phyloP scores from a whole-genome alignment of 768 basidiomycete species.

The Russula sp. region DNA sequence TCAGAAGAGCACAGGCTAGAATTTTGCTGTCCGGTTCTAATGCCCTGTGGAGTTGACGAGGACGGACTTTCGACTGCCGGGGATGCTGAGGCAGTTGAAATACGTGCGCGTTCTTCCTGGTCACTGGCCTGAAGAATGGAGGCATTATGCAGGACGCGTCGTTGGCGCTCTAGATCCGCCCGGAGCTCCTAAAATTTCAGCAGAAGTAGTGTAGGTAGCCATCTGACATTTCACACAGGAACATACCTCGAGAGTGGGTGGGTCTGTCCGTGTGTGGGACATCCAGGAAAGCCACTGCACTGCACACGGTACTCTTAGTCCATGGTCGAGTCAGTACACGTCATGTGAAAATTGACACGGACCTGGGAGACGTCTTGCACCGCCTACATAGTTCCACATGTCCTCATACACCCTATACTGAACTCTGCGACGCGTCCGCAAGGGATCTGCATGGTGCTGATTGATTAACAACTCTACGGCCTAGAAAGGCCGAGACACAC shows the following conservation, averaged over 20 bases:
- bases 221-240: neutral
- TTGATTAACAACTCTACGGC: neutral
- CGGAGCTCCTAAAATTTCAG: slow-evolving; percentile 15
- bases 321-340: neutral
- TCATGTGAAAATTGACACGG: neutral
- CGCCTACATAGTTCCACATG: slow-evolving; percentile 19
- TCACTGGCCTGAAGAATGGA: slow-evolving; percentile 17
- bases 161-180: slow-evolving; percentile 16
- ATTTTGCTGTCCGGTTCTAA: neutral
- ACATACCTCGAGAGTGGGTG: slow-evolving; percentile 17
- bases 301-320: neutral
- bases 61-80: neutral
- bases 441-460: neutral
- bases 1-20: neutral
- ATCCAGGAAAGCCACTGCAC: slow-evolving; percentile 22
- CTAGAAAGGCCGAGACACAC: neutral
- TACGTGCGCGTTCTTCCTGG: slow-evolving; percentile 13
- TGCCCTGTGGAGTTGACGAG: neutral
- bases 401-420: slow-evolving; percentile 16
- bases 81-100: neutral
- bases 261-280: slow-evolving; percentile 12
- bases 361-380: slow-evolving; percentile 20
- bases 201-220: neutral
- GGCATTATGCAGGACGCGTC: slow-evolving; percentile 16
- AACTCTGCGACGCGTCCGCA: slow-evolving; percentile 15